phyloP scores from a whole-genome alignment of 768 basidiomycete species.

The Podaxis sp. region DNA sequence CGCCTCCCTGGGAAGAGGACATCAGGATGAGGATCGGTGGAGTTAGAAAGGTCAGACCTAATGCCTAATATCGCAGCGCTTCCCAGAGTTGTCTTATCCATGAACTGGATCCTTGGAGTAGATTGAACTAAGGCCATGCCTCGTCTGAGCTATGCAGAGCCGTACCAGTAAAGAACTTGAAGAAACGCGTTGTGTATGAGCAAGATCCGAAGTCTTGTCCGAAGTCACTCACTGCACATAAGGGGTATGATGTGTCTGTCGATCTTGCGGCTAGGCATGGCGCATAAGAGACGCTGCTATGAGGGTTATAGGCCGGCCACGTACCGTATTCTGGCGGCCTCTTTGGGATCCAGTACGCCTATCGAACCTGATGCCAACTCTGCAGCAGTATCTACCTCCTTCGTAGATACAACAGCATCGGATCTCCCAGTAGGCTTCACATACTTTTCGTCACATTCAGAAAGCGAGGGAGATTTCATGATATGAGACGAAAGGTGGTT shows the following conservation, averaged over 20 bases:
- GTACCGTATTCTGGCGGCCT: constrained; percentile 53
- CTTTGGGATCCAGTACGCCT: constrained; percentile 47
- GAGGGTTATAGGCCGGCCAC: constrained; percentile 7
- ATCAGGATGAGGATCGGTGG: not conserved
- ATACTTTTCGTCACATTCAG: not conserved
- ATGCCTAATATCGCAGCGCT: constrained; percentile 72
- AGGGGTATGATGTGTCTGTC: constrained; percentile 67
- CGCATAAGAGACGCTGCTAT: not conserved
- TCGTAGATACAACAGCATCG: constrained; percentile 32
- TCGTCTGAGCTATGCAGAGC: not conserved
- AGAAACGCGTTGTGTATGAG: not conserved
- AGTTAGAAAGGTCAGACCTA: constrained; percentile 34
- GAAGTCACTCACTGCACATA: constrained; percentile 60
- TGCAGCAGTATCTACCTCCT: constrained; percentile 63
- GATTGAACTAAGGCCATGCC: not conserved
- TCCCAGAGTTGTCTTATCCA: constrained; percentile 76
- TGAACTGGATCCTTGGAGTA: constrained; percentile 65
- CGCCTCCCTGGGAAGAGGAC: constrained; percentile 39
- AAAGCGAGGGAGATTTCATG: constrained; percentile 8
- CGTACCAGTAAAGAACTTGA: constrained; percentile 57
- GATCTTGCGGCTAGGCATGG: constrained; percentile 50
- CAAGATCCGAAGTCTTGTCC: not conserved
- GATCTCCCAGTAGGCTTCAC: not conserved
- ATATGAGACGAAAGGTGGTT: not conserved
- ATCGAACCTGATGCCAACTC: constrained; percentile 49